Evolutionary conservation across 768 basidiomycete species (phyloP).

Genomic region (Leccinum uliginosum): DNA sequence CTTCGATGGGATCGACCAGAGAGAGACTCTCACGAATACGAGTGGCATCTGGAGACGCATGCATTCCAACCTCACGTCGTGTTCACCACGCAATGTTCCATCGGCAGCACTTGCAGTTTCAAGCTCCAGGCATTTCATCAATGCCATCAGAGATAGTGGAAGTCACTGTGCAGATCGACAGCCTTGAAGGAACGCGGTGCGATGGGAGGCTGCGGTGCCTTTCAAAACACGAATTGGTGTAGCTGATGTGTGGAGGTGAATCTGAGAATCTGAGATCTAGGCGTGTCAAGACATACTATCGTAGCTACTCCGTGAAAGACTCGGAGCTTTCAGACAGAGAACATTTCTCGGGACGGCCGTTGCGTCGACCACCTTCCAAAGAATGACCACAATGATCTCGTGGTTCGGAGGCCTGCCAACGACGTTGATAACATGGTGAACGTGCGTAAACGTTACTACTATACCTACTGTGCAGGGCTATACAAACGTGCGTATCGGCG

Average conservation of each 20-base stretch:
- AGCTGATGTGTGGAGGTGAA: conserved; percentile 25
- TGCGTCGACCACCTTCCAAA: conserved; percentile 12
- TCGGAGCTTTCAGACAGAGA: conserved; percentile 18
- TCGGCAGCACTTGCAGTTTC: neutral
- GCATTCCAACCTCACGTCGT: conserved; percentile 21
- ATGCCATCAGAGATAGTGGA: conserved; percentile 25
- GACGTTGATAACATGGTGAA: neutral
- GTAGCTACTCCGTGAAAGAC: conserved; percentile 23
- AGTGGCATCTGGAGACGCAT: conserved; percentile 37
- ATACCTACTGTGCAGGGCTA: neutral
- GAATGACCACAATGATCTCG: conserved; percentile 20
- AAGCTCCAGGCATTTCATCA: conserved; percentile 24
- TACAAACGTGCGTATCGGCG: neutral
- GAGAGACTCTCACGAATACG: conserved; percentile 32
- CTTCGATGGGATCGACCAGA: conserved; percentile 28
- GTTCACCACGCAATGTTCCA: neutral
- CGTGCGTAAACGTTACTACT: neutral
- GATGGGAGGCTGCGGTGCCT: conserved; percentile 12
- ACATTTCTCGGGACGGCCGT: conserved; percentile 17
- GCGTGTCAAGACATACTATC: conserved; percentile 20
- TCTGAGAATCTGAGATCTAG: conserved; percentile 22
- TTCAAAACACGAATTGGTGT: conserved; percentile 10
- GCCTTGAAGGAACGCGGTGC: conserved; percentile 25
- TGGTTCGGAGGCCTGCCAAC: conserved; percentile 16
- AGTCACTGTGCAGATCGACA: conserved; percentile 27